Conservation (phyloP, 805 yeast genomes). For the Cephaloascus albidus region DNA sequence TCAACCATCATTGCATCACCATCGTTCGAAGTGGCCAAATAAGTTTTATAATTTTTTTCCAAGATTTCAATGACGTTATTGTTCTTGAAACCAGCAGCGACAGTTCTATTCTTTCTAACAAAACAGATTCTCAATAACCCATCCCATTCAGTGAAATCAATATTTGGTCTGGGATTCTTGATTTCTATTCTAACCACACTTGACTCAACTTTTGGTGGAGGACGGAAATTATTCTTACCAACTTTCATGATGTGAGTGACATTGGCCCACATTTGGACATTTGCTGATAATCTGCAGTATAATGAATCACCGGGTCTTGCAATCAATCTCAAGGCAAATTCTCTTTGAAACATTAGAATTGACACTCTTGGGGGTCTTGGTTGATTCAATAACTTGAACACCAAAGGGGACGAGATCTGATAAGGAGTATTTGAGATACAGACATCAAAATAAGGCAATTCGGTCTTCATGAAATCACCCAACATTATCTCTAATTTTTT, state of each 20-base stretch:
- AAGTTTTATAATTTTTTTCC: constrained; percentile 82
- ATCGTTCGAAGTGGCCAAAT: constrained; percentile 42
- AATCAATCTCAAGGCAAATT: constrained; percentile 84
- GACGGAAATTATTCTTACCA: constrained; percentile 91
- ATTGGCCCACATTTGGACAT: constrained; percentile 99
- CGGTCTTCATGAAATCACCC: constrained; percentile 95
- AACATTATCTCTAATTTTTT: constrained; percentile 84
- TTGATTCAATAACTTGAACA: constrained; percentile 81
- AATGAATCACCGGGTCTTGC: constrained; percentile 96
- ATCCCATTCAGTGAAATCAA: constrained; percentile 95
- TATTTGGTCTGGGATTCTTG: constrained; percentile 86
- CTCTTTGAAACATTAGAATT: constrained; percentile 95
- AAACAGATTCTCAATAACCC: constrained; percentile 87
- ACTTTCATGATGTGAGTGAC: constrained; percentile 98
- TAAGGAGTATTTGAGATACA: constrained; percentile 97
- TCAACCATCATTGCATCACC: constrained; percentile 40
- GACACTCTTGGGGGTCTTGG: constrained; percentile 94
- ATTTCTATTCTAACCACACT: constrained; percentile 91
- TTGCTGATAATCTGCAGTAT: constrained; percentile 89
- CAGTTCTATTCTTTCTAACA: constrained; percentile 87
- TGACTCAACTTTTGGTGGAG: constrained; percentile 98
- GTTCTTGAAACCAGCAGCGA: constrained; percentile 87
- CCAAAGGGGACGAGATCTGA: constrained; percentile 94
- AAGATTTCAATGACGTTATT: constrained; percentile 69
- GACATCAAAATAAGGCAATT: constrained; percentile 87